Evolutionary conservation across 805 yeast genomes (phyloP).

Genomic region (Yamadazyma tumulicola): DNA sequence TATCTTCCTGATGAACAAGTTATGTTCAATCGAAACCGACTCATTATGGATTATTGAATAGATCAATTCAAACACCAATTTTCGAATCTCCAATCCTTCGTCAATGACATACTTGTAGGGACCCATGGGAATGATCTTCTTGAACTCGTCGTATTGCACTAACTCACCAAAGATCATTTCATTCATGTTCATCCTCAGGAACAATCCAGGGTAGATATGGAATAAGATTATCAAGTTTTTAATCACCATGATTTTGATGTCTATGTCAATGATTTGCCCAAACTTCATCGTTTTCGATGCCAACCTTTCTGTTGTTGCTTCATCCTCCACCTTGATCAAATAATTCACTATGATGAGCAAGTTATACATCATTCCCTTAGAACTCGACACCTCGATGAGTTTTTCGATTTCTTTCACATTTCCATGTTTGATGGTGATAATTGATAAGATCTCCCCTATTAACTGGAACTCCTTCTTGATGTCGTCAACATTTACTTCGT

Average conservation of each 20-base stretch:
- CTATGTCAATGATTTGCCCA: constrained; percentile 36
- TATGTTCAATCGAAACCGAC: constrained; percentile 23
- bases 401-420: constrained; percentile 16
- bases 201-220: constrained; percentile 7
- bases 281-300: constrained; percentile 17
- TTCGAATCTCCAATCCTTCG: constrained; percentile 70
- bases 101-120: constrained; percentile 83
- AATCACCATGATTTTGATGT: constrained; percentile 36
- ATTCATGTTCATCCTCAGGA: constrained; percentile 26
- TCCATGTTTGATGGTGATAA: constrained; percentile 17
- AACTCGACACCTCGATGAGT: constrained; percentile 9
- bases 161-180: constrained; percentile 55
- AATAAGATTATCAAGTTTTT: constrained; percentile 13
- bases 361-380: constrained; percentile 22
- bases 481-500: constrained; percentile 11
- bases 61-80: constrained; percentile 66
- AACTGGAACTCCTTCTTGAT: constrained; percentile 21
- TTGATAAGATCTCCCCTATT: constrained; percentile 34
- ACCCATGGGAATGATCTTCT: constrained; percentile 73
- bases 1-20: constrained; percentile 38
- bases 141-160: constrained; percentile 50
- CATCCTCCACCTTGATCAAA: constrained; percentile 10
- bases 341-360: constrained; percentile 33
- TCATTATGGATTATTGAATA: constrained; percentile 45
- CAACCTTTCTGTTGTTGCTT: constrained; percentile 13